A percentile compares a stretch with the other conserved stretches of the same genome.
Conservation (phyloP, 345 rosid genomes). For the Durio zibethinus region DNA sequence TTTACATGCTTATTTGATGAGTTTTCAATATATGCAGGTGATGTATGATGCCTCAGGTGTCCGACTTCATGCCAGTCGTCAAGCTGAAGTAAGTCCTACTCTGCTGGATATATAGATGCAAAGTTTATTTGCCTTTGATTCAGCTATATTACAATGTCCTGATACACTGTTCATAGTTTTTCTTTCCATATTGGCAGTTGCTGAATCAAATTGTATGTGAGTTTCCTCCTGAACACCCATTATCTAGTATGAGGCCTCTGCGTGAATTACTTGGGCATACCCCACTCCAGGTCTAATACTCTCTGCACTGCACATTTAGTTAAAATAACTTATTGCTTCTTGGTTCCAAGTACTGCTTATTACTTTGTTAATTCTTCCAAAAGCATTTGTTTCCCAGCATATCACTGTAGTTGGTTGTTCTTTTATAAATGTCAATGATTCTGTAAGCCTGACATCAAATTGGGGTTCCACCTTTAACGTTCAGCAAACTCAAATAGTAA, state of each 20-base stretch:
- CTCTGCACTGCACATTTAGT: conserved; percentile 1
- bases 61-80: conserved; percentile 95
- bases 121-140: not conserved
- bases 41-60: conserved; percentile 99
- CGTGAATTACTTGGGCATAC: conserved; percentile 97
- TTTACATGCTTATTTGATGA: not conserved
- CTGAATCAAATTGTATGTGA: conserved; percentile 93
- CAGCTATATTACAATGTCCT: conserved; percentile 1
- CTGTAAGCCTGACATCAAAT: not conserved
- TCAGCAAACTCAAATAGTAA: not conserved
- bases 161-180: conserved; percentile 1
- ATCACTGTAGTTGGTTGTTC: too few relatives aligned
- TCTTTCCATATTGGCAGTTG: conserved; percentile 44
- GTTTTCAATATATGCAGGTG: conserved; percentile 46
- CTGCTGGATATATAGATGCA: not conserved
- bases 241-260: conserved; percentile 75
- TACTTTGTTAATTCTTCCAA: not conserved
- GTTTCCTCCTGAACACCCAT: conserved; percentile 93
- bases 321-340: not conserved
- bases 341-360: not conserved
- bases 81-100: conserved; percentile 70
- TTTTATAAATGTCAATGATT: too few relatives aligned
- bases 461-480: not conserved
- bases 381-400: not conserved
- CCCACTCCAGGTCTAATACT: conserved; percentile 70